Conservation (phyloP, 805 yeast species). For the Jamesozyma spencerorum region DNA sequence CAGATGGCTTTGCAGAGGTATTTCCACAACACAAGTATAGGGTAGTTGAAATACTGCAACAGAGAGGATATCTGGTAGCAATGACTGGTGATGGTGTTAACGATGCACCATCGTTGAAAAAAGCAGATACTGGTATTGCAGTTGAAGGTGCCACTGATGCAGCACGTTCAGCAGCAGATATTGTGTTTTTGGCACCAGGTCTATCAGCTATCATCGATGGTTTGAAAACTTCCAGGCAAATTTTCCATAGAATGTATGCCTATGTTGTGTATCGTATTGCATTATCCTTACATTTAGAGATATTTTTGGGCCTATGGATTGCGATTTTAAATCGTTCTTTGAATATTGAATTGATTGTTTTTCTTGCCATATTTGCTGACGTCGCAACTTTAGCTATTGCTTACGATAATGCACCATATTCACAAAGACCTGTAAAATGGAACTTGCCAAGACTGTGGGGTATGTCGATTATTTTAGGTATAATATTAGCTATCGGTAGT, state of each 20-base stretch:
- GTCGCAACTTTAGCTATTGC: conserved; percentile 96
- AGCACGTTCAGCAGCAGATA: conserved; percentile 94
- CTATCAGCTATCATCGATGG: conserved; percentile 91
- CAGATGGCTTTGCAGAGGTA: conserved; percentile 97
- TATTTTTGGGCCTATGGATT: conserved; percentile 93
- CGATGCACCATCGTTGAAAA: conserved; percentile 95
- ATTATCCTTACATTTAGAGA: conserved; percentile 85
- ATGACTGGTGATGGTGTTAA: conserved; percentile 99
- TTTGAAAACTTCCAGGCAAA: conserved; percentile 88
- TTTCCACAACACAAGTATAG: conserved; percentile 97
- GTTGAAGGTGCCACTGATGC: conserved; percentile 97
- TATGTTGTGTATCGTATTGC: conserved; percentile 98
- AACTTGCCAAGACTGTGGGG: conserved; percentile 96
- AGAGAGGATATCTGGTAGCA: conserved; percentile 94
- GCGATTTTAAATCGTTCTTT: conserved; percentile 81
- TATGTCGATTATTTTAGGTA: conserved; percentile 82
- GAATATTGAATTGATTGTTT: conserved; percentile 84
- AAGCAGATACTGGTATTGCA: conserved; percentile 94
- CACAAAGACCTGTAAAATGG: conserved; percentile 91
- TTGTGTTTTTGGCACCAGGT: conserved; percentile 93
- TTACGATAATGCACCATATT: conserved; percentile 93
- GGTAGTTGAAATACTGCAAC: conserved; percentile 90
- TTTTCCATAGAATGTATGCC: conserved; percentile 98
- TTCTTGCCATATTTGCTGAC: conserved; percentile 95
- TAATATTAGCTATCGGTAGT: conserved; percentile 78